Conservation (phyloP, 768 basidiomycete genomes). For the Paxillus rubicundulus region DNA sequence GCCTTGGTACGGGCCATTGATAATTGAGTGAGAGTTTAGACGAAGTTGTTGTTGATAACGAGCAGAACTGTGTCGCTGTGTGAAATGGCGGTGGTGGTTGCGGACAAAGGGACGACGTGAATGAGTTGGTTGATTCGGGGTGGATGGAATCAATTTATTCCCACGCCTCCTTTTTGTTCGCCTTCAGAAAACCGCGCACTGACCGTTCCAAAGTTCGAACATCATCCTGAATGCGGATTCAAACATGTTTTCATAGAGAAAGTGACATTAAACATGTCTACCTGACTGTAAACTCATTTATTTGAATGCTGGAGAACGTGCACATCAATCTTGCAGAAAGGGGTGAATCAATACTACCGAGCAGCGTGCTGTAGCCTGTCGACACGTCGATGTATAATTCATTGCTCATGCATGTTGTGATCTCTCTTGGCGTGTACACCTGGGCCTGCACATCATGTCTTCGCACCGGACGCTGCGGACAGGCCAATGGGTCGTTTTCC, state of each 20-base stretch:
- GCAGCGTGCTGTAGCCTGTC: no score
- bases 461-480: no score
- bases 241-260: background rate
- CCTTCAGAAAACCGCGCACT: conserved; percentile 24
- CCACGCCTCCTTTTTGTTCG: conserved; percentile 31
- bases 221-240: background rate
- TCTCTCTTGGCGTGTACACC: no score
- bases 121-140: conserved; percentile 22
- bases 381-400: no score
- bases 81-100: conserved; percentile 27
- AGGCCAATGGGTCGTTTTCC: no score
- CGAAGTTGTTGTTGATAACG: conserved; percentile 11
- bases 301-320: no score
- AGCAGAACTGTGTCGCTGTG: conserved; percentile 8
- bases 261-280: background rate
- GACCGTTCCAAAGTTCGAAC: conserved; percentile 24
- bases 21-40: conserved; percentile 6
- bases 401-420: no score
- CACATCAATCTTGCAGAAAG: no score
- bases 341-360: no score
- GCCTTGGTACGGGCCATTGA: conserved; percentile 91
- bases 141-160: conserved; percentile 20
- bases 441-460: no score
- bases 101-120: conserved; percentile 21
- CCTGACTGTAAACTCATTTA: no score